Percentiles rank a stretch among this genome's conserved stretches.
Evolutionary conservation across 2,329 filamentous ascomycete species (phyloP).

Genomic region (Arthrobotrys pseudoclavata): DNA sequence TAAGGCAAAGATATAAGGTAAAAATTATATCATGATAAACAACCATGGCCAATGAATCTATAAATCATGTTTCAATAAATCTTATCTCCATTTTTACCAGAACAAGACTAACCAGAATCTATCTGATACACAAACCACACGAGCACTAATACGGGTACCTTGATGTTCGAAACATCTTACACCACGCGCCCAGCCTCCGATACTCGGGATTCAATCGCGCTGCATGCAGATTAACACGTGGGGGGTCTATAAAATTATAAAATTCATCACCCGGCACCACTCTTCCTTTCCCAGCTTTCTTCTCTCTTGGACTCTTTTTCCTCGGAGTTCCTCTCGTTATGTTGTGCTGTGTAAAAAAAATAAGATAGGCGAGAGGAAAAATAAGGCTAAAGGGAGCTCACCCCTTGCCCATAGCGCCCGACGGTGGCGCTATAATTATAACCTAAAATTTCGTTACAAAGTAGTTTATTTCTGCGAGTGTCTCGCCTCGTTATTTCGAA

Average conservation of each 20-base stretch:
- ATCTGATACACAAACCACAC: too few relatives aligned
- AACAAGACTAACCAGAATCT: too few relatives aligned
- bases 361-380: not conserved
- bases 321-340: conserved; percentile 14
- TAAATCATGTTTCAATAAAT: too few relatives aligned
- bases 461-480: not conserved
- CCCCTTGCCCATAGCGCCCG: not conserved
- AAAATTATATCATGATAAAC: too few relatives aligned
- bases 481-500: not conserved
- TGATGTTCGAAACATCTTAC: too few relatives aligned
- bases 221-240: conserved; percentile 1
- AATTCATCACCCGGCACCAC: not conserved
- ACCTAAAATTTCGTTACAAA: not conserved
- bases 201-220: conserved; percentile 12
- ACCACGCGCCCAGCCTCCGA: conserved; percentile 18
- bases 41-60: too few relatives aligned
- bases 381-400: conserved; percentile 24
- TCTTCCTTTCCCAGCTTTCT: not conserved
- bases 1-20: too few relatives aligned
- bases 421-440: conserved; percentile 13
- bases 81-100: too few relatives aligned
- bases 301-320: not conserved
- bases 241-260: conserved; percentile 16
- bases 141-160: not conserved
- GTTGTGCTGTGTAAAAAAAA: conserved; percentile 7